Evolutionary conservation across 331 rosid species (phyloP).

Genomic region (Telfairia occidentalis): DNA sequence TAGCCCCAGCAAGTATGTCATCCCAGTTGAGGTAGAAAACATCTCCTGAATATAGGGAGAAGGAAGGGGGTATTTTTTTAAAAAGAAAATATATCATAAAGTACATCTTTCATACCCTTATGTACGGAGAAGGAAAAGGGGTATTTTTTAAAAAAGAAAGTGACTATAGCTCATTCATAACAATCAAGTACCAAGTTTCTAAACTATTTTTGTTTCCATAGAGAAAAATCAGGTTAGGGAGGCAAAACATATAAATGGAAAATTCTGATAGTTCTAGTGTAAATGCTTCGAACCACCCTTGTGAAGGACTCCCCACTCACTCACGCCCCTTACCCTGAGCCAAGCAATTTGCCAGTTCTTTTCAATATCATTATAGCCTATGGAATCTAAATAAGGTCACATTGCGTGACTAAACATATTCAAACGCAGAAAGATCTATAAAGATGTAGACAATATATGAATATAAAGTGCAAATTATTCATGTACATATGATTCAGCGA

Average conservation of each 20-base stretch:
- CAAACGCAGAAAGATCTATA: not conserved
- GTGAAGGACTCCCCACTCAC: not conserved
- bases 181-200: not conserved
- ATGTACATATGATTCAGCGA: not conserved
- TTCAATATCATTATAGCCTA: not conserved
- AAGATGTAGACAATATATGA: not conserved
- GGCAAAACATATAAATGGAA: not conserved
- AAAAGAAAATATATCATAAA: not conserved
- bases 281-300: not conserved
- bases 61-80: not conserved
- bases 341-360: not conserved
- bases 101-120: not conserved
- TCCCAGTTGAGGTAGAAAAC: constrained; percentile 96
- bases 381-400: not conserved
- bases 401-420: not conserved
- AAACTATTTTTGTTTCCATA: not conserved
- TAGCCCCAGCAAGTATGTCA: constrained; percentile 77
- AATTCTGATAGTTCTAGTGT: not conserved
- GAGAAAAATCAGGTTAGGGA: not conserved
- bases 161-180: not conserved
- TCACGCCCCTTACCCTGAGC: not conserved
- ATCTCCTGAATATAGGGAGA: constrained; percentile 48
- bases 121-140: not conserved
- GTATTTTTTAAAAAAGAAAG: not conserved
- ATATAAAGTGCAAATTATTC: not conserved